phyloP scores from a whole-genome alignment of 208 protist species.

The Herpetomonas tarakana region DNA sequence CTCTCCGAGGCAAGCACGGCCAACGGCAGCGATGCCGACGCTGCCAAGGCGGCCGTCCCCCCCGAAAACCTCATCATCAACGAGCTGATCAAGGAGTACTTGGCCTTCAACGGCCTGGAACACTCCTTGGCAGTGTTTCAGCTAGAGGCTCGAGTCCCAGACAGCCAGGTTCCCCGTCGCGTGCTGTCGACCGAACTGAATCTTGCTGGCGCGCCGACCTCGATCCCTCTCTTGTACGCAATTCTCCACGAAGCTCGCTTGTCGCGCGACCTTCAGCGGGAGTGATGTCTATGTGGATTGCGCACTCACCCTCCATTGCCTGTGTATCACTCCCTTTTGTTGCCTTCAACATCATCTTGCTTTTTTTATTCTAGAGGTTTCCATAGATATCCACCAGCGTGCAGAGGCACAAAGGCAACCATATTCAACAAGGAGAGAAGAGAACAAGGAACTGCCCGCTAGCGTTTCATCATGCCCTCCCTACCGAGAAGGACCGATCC shows the following conservation, averaged over 20 bases:
- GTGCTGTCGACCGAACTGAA: conserved; percentile 78
- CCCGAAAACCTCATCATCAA: conserved; percentile 93
- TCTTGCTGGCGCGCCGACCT: conserved; percentile 59
- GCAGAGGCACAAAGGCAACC: too few species aligned
- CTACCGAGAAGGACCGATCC: too few species aligned
- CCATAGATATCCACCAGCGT: too few species aligned
- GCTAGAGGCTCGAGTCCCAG: conserved; percentile 57
- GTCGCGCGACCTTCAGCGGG: conserved; percentile 34
- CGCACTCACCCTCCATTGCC: background rate
- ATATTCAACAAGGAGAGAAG: too few species aligned
- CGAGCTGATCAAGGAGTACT: conserved; percentile 94
- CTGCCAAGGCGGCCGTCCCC: conserved; percentile 51
- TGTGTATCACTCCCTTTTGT: background rate
- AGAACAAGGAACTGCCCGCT: too few species aligned
- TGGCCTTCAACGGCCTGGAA: conserved; percentile 89
- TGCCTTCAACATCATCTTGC: too few species aligned
- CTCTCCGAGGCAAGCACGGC: conserved; percentile 41
- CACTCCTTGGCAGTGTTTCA: conserved; percentile 88
- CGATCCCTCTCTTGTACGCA: conserved; percentile 74
- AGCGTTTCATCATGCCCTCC: too few species aligned
- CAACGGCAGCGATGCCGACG: conserved; percentile 3
- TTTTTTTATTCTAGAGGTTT: too few species aligned
- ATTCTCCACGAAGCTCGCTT: conserved; percentile 75
- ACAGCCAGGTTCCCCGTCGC: conserved; percentile 48
- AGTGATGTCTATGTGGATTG: background rate